Evolutionary conservation across 2,329 filamentous ascomycete genomes (phyloP).

Genomic region (Knoxdaviesia capensis): DNA sequence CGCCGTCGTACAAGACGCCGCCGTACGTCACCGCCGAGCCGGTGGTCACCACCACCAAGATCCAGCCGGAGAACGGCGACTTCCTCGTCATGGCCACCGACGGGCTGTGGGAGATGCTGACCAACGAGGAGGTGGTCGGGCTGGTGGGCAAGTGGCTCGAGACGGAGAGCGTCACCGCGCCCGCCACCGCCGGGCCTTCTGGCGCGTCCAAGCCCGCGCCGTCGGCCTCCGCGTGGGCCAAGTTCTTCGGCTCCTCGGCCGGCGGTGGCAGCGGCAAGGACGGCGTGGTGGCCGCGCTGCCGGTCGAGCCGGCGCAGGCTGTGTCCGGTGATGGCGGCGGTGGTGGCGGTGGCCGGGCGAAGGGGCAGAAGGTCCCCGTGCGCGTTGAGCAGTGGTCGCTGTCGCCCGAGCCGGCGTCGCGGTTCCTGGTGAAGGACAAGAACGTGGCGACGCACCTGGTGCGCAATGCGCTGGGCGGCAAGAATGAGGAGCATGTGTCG

Average conservation of each 20-base stretch:
- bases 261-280: no score
- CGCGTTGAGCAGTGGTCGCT: conserved; percentile 84
- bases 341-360: conserved; percentile 18
- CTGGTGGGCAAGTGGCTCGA: conserved; percentile 96
- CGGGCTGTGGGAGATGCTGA: conserved; percentile 97
- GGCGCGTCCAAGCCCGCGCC: conserved; percentile 28
- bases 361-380: conserved; percentile 72
- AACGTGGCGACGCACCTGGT: conserved; percentile 93
- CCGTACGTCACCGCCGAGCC: conserved; percentile 97
- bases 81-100: conserved; percentile 95
- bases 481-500: conserved; percentile 82
- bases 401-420: conserved; percentile 46
- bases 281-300: conserved; percentile 23
- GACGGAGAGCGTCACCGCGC: conserved; percentile 33
- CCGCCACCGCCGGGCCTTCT: conserved; percentile 39
- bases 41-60: conserved; percentile 78
- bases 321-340: conserved; percentile 57
- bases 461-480: conserved; percentile 82
- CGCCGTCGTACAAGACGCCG: conserved; percentile 64
- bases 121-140: conserved; percentile 92
- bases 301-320: conserved; percentile 39
- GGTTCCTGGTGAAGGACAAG: conserved; percentile 90
- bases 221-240: conserved; percentile 44
- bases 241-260: conserved; percentile 23
- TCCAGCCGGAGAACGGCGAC: conserved; percentile 75